Evolutionary conservation across 352 stramenopile genomes (phyloP).

Genomic region (Peronospora tabacina): DNA sequence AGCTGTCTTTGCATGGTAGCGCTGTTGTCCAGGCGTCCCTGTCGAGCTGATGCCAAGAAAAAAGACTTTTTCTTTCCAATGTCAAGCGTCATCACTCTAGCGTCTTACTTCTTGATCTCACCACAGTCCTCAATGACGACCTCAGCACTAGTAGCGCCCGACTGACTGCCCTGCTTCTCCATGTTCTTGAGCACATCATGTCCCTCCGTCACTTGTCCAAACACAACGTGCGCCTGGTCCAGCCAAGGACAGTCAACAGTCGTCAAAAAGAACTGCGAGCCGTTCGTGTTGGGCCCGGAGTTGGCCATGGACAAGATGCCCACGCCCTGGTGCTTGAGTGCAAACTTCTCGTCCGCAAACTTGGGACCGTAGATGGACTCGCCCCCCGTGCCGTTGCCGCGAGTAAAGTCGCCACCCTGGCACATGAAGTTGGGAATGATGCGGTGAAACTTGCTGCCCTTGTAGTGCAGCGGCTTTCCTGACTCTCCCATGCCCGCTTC

Average conservation of each 20-base stretch:
- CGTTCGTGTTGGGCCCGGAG: slow-evolving; percentile 94
- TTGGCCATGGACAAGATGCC: slow-evolving; percentile 96
- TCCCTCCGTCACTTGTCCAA: slow-evolving; percentile 90
- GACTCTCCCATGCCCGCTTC: slow-evolving; percentile 87
- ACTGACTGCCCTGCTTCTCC: slow-evolving; percentile 89
- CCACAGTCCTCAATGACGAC: slow-evolving; percentile 96
- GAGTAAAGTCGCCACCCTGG: slow-evolving; percentile 96
- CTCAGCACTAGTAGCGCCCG: slow-evolving; percentile 66
- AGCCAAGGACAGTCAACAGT: slow-evolving; percentile 88
- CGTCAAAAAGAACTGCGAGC: slow-evolving; percentile 97
- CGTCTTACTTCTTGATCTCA: slow-evolving; percentile 65
- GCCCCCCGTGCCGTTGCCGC: slow-evolving; percentile 79
- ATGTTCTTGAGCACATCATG: slow-evolving; percentile 95
- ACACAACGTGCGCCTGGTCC: slow-evolving; percentile 86
- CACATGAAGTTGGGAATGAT: slow-evolving; percentile 93
- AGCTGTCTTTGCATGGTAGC: slow-evolving; percentile 1
- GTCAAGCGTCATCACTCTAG: not conserved
- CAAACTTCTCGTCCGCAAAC: slow-evolving; percentile 96
- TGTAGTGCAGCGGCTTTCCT: slow-evolving; percentile 81
- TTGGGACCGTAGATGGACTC: slow-evolving; percentile 92
- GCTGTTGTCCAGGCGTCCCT: not conserved
- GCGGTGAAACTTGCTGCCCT: slow-evolving; percentile 88
- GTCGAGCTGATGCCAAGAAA: not conserved
- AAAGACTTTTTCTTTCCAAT: not conserved
- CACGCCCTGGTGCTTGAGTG: slow-evolving; percentile 84